Evolutionary conservation across 768 basidiomycete genomes (phyloP).

Genomic region (Trametes cingulata): DNA sequence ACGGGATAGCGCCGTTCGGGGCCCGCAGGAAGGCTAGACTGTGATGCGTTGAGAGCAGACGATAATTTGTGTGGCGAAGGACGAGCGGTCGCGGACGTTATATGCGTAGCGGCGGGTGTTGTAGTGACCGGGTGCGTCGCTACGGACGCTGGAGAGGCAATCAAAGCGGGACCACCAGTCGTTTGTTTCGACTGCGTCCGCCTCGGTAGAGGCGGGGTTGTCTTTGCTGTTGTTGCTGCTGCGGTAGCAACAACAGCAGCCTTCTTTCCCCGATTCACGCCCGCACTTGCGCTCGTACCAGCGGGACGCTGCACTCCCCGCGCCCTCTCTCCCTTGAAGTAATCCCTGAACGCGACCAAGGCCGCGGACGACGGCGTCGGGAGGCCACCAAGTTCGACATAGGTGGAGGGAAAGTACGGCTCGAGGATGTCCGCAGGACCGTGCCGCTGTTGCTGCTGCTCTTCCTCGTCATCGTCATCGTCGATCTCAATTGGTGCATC

Average conservation of each 20-base stretch:
- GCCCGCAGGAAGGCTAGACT: no score
- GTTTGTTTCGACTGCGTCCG: not conserved
- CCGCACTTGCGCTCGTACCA: not conserved
- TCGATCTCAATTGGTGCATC: not conserved
- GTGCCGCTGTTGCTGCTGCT: not conserved
- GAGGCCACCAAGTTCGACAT: not conserved
- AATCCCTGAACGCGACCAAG: not conserved
- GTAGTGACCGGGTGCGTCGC: no score
- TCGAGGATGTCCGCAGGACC: conserved; percentile 8
- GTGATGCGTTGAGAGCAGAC: no score
- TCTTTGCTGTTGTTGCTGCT: not conserved
- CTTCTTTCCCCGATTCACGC: not conserved
- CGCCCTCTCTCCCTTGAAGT: not conserved
- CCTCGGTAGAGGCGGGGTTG: not conserved
- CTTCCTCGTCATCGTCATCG: not conserved
- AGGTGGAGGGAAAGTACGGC: not conserved
- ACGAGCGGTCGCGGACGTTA: no score
- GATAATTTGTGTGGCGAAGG: no score
- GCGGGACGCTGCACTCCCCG: not conserved
- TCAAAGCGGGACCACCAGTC: not conserved
- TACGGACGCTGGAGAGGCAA: not conserved
- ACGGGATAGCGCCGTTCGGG: no score
- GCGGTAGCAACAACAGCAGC: not conserved
- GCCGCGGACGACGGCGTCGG: not conserved
- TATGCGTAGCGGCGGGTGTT: no score